Conservation (phyloP, 2,329 filamentous ascomycete species). For the Lojkania enalia region DNA sequence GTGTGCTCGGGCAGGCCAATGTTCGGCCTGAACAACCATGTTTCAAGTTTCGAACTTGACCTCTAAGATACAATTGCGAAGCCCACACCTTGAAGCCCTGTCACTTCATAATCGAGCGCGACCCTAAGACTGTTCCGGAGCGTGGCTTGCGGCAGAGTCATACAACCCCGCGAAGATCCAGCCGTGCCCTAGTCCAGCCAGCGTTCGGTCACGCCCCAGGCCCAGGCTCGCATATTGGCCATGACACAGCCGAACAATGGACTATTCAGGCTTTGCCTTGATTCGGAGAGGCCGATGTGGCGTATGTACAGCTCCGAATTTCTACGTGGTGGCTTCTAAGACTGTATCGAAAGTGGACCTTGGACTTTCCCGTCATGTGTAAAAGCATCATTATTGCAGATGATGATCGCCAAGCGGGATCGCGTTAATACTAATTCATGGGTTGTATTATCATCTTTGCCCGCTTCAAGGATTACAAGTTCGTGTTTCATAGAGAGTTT, state of each 20-base stretch:
- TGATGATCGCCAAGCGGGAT: too few relatives aligned
- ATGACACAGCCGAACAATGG: slow-evolving; percentile 2
- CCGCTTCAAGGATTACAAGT: too few relatives aligned
- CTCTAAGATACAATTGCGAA: neutral
- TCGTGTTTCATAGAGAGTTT: too few relatives aligned
- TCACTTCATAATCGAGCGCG: neutral
- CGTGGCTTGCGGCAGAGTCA: neutral
- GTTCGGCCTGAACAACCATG: neutral
- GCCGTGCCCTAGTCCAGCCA: neutral
- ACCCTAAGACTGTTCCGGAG: neutral
- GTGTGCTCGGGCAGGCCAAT: neutral
- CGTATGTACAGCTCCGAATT: too few relatives aligned
- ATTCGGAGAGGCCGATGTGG: slow-evolving; percentile 10
- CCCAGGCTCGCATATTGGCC: neutral
- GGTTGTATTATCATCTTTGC: too few relatives aligned
- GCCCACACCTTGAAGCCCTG: neutral
- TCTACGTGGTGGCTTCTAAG: too few relatives aligned
- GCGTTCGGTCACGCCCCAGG: neutral
- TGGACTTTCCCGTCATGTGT: too few relatives aligned
- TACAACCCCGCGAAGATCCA: slow-evolving; percentile 1
- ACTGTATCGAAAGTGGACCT: too few relatives aligned
- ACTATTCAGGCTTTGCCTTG: neutral
- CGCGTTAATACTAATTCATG: too few relatives aligned
- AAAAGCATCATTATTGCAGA: too few relatives aligned
- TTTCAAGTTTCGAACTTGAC: neutral